Conservation (phyloP, 345 rosid species). For the Salix caprea region DNA sequence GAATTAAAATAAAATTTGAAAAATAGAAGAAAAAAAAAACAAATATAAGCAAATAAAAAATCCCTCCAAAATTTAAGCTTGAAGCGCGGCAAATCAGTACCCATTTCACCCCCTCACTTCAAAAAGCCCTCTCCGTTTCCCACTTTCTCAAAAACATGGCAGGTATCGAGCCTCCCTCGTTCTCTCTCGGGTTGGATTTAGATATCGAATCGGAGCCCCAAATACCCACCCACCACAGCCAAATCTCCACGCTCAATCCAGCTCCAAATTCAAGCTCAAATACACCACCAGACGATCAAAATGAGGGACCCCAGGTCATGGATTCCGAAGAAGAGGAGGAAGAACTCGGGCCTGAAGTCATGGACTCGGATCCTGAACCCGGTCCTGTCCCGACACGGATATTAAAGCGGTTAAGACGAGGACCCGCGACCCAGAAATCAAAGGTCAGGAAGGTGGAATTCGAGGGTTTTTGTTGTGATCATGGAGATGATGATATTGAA, state of each 20-base stretch:
- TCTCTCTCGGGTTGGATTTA: conserved; percentile 75
- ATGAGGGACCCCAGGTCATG: conserved; percentile 19
- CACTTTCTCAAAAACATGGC: conserved; percentile 39
- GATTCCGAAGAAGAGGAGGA: conserved; percentile 5
- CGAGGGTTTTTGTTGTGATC: conserved; percentile 3
- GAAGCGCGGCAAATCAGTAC: conserved; percentile 4
- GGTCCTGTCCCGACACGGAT: conserved; percentile 36
- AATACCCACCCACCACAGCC: background rate
- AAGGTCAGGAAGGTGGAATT: conserved; percentile 12
- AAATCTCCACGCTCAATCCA: background rate
- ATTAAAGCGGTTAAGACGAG: conserved; percentile 65
- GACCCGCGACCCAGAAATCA: conserved; percentile 9
- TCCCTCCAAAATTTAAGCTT: background rate
- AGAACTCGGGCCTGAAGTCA: background rate
- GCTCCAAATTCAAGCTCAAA: conserved; percentile 16
- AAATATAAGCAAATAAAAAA: background rate
- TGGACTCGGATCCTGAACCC: conserved; percentile 48
- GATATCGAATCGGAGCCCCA: conserved; percentile 37
- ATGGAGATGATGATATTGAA: conserved; percentile 69
- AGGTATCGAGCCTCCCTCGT: conserved; percentile 72
- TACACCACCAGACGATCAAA: conserved; percentile 3
- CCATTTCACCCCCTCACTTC: background rate
- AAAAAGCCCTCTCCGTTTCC: background rate
- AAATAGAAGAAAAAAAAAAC: too few species aligned
- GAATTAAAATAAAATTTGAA: too few species aligned